Evolutionary conservation across 1,284 basidiomycete genomes (phyloP), one percentile per base, ranked within the genome.

Genomic region (Heterobasidion parviporum): DNA sequence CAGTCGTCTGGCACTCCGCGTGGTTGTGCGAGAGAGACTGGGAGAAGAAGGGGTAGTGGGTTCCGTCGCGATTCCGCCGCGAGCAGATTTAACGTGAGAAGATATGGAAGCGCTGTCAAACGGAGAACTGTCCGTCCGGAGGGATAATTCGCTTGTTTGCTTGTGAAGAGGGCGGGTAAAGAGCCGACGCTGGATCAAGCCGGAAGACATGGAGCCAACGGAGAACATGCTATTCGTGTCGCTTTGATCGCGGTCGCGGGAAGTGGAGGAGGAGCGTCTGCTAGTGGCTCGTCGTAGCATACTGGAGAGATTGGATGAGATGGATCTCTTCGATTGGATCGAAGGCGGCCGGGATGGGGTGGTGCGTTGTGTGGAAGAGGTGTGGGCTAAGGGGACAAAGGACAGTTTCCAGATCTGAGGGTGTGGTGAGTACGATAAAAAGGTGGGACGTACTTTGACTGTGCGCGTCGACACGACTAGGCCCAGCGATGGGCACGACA

Each of bases 151-250:
- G 62, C 81, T 83, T 4, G 72, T 70, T 57, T 80, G 80, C 63
- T 75, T 78, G 12, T 74, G 70, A 43, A 80, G 66, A 2, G 69
- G 63, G 35, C 72, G 70, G 5, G 73, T 70, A 44, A 76, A 62
- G 8, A 65, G 63, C 15, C 58, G 70, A 51, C 68, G 74, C 43
- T 52, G 35, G 59, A 77, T 72, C 46, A 73, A 65, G 43, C 71
- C 74, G 15, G 74, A 70, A n/a, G 74, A 68, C 6, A 67, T 68
- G 35, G 82, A 81, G 44, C 68, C 69, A 18, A 71, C 62, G 12
- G 82, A 83, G 63, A 76, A 79, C 45, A 82, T 62, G 59, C 81
- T 85, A 18, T 75, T 75, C 1, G 78, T 67, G 58, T 85, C 83
- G 62, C 72, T 78, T 35, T 64, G 66, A 51, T 77, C 73, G 10